Evolutionary conservation across 2,329 filamentous ascomycete species (phyloP), one percentile per base, ranked within the genome.

Genomic region (Hypoxylon sp.): DNA sequence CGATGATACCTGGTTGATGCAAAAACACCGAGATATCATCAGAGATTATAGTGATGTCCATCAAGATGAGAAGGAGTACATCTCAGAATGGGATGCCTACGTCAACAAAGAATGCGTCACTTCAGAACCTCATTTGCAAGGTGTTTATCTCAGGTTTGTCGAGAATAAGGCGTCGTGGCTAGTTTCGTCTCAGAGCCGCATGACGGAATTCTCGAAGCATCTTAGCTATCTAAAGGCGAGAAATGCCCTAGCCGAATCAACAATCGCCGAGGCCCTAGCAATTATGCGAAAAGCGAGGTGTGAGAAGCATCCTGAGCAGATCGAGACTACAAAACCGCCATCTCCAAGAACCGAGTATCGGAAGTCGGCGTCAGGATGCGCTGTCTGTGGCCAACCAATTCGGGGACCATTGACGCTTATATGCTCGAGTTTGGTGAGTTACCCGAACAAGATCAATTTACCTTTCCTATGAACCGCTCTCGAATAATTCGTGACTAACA

Each of bases 21-120:
- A 88, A 67, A 89, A 88, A 76, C 87, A 89, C 65, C 82, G 85
- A 6, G 85, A 89, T 62, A 84, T 83, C 58, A 83, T 89, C 59
- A 80, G 82, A 28, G 87, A 89, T 67, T 89, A 87, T 72, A 84
- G 82, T 7, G 87, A 89, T 69, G 82, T 89, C 25, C 83, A 83
- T 11, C 74, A 79, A 2, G 79, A 82, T 14, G 87, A 89, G 72
- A 87, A 86, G 74, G 86, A 88, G 67, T 89, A 86, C 63, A 86
- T 89, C 60, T 81, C 82, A 70, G 84, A 86, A 68, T 89, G 87
- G 87, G 86, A 89, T 65, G 80, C 82, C 0, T 88, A 85, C 70
- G 83, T 87, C 50, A 81, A 86, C 7, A 79, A 79, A 48, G 82
- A 85, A 70, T 83, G 82, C 59, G 77, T 88, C 50, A 85, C 84